Evolutionary conservation across 163 green algal genomes (phyloP).

Genomic region (Coccomyxa subellipsoidea): DNA sequence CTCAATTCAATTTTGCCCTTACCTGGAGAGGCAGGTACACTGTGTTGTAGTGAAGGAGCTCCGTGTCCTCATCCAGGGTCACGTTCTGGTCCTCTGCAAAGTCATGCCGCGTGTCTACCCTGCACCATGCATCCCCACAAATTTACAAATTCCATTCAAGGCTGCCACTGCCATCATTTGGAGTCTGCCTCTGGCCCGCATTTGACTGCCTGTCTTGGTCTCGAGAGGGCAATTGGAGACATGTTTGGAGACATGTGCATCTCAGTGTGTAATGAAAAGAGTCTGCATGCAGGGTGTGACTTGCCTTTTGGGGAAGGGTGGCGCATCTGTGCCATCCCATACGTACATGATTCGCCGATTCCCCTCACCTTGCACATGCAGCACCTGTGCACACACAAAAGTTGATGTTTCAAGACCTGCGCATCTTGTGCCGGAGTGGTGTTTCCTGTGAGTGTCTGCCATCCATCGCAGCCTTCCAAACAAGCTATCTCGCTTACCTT

Average conservation of each 20-base stretch:
- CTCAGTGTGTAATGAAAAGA: background rate
- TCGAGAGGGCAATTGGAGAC: background rate
- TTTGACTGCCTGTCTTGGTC: background rate
- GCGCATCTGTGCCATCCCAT: conserved; percentile 1
- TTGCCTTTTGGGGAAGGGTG: background rate
- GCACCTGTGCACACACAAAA: background rate
- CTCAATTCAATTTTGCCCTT: no score
- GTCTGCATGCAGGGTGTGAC: background rate
- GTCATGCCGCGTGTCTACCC: background rate
- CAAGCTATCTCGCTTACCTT: no score
- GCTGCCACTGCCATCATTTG: no score
- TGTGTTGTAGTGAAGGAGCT: background rate
- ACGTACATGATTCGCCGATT: background rate
- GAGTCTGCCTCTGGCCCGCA: no score
- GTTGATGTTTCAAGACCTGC: no score
- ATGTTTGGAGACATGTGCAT: background rate
- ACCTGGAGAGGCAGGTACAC: background rate
- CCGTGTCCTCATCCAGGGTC: background rate
- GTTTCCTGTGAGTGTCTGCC: background rate
- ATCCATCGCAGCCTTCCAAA: background rate
- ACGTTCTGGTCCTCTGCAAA: background rate
- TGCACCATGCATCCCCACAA: background rate
- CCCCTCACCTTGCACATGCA: conserved; percentile 1
- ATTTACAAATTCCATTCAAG: background rate
- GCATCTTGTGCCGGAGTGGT: no score